Conservation (phyloP, 2,329 filamentous ascomycete genomes). For the Fusarium abutilonis region DNA sequence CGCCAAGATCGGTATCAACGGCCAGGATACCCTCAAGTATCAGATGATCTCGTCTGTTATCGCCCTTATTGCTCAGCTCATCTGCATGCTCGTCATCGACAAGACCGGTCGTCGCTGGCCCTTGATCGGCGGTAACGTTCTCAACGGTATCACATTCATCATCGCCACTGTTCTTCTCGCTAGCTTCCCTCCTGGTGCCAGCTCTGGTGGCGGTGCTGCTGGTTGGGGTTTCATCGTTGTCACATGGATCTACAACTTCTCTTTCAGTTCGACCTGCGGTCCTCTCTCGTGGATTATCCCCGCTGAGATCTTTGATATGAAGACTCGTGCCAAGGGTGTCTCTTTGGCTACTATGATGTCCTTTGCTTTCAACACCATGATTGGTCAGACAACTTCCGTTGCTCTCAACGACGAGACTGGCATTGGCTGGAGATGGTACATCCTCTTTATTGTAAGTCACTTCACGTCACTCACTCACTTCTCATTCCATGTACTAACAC, state of each 20-base stretch:
- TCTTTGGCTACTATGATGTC: conserved; percentile 77
- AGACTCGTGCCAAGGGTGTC: conserved; percentile 78
- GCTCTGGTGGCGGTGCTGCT: conserved; percentile 55
- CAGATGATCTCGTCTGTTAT: conserved; percentile 80
- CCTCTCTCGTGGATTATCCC: conserved; percentile 70
- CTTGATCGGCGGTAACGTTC: conserved; percentile 75
- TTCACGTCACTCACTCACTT: not conserved
- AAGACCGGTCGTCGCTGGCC: conserved; percentile 75
- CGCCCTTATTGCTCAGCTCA: conserved; percentile 73
- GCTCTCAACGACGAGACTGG: conserved; percentile 48
- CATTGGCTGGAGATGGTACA: conserved; percentile 60
- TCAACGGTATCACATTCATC: conserved; percentile 77
- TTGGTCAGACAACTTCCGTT: conserved; percentile 57
- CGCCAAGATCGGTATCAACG: conserved; percentile 72
- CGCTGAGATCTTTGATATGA: conserved; percentile 81
- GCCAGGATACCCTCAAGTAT: conserved; percentile 74
- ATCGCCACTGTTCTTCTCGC: conserved; percentile 66
- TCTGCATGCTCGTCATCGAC: conserved; percentile 76
- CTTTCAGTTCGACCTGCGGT: conserved; percentile 75
- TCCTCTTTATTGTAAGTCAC: conserved; percentile 53
- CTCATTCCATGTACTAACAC: not conserved
- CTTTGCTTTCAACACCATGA: conserved; percentile 82
- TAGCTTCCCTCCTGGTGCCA: conserved; percentile 64
- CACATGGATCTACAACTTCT: conserved; percentile 85
- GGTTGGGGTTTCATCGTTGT: conserved; percentile 77